A percentile compares a stretch with the other conserved stretches of the same genome.
Conservation (phyloP, 2,329 filamentous ascomycete species). For the Colletotrichum caudatum region DNA sequence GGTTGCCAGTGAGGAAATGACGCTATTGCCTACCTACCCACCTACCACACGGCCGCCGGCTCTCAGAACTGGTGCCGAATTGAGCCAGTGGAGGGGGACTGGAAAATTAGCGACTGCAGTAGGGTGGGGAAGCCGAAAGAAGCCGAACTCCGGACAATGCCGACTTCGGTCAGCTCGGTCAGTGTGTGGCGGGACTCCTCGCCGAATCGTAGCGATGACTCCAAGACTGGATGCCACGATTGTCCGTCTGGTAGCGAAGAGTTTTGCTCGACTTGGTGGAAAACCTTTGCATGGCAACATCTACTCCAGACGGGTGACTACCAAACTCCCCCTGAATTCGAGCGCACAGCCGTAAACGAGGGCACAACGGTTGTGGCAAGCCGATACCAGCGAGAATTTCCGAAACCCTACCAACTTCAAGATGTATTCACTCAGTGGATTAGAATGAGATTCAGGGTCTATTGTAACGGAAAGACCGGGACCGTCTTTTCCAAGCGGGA, state of each 20-base stretch:
- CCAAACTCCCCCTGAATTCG: background rate
- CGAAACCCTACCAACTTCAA: background rate
- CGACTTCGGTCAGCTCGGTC: slow-evolving; percentile 14
- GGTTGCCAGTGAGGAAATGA: slow-evolving; percentile 23
- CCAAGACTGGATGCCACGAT: background rate
- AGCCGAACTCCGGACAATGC: slow-evolving; percentile 19
- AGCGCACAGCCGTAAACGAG: background rate
- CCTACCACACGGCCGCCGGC: slow-evolving; percentile 26
- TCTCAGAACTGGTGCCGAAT: slow-evolving; percentile 35
- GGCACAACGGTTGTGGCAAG: background rate
- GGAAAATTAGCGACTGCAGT: background rate
- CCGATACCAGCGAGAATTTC: background rate
- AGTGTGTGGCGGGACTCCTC: background rate
- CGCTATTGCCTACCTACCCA: slow-evolving; percentile 29
- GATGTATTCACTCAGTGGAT: background rate
- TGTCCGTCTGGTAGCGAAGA: background rate
- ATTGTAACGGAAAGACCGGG: too few relatives aligned
- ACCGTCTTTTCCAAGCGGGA: background rate
- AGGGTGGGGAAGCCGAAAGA: slow-evolving; percentile 8
- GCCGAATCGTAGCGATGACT: background rate
- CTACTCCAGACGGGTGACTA: background rate
- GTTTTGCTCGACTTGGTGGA: background rate
- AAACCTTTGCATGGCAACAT: background rate
- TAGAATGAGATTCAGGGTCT: background rate
- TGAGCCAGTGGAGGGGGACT: slow-evolving; percentile 20